phyloP scores from a whole-genome alignment of 2,329 filamentous ascomycete species.

The Aspergillus pseudoviridinutans region DNA sequence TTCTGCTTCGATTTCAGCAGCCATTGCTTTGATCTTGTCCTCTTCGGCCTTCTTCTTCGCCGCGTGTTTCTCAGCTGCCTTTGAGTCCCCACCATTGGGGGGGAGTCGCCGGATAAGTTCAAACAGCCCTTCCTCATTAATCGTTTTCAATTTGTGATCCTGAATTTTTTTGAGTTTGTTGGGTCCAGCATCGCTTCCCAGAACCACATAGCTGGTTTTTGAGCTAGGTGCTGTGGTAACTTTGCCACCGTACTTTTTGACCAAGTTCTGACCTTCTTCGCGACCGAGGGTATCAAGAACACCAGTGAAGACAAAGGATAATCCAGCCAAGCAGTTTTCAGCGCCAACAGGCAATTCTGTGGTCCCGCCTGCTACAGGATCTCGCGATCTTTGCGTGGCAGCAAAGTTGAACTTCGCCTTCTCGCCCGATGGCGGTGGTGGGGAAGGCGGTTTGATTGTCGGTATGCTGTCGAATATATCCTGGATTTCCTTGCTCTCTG shows the following conservation, averaged over 20 bases:
- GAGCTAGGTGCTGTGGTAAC: conserved; percentile 79
- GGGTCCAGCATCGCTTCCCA: conserved; percentile 86
- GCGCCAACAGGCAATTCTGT: conserved; percentile 75
- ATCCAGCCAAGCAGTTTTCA: conserved; percentile 83
- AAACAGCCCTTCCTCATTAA: conserved; percentile 89
- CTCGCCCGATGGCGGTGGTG: conserved; percentile 66
- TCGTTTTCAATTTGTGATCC: conserved; percentile 77
- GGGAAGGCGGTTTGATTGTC: conserved; percentile 75
- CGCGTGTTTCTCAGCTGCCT: conserved; percentile 78
- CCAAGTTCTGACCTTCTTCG: conserved; percentile 77
- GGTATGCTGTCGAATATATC: conserved; percentile 86
- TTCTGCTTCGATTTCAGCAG: conserved; percentile 79
- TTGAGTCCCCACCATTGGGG: conserved; percentile 79
- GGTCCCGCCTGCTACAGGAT: conserved; percentile 59
- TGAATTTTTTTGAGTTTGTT: conserved; percentile 87
- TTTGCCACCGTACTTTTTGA: conserved; percentile 93
- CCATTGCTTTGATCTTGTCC: conserved; percentile 73
- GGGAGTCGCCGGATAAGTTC: conserved; percentile 77
- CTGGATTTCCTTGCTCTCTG: conserved; percentile 70
- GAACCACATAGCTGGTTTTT: conserved; percentile 90
- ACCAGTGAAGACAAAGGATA: conserved; percentile 94
- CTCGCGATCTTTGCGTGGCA: conserved; percentile 56
- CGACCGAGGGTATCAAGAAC: conserved; percentile 74
- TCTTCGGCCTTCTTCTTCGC: conserved; percentile 84
- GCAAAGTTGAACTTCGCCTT: conserved; percentile 76